These are phyloP conservation scores for Eucalyptus tenuipes DNA, from an alignment of 345 rosid genomes.

Conservation along the genomic window DNA sequence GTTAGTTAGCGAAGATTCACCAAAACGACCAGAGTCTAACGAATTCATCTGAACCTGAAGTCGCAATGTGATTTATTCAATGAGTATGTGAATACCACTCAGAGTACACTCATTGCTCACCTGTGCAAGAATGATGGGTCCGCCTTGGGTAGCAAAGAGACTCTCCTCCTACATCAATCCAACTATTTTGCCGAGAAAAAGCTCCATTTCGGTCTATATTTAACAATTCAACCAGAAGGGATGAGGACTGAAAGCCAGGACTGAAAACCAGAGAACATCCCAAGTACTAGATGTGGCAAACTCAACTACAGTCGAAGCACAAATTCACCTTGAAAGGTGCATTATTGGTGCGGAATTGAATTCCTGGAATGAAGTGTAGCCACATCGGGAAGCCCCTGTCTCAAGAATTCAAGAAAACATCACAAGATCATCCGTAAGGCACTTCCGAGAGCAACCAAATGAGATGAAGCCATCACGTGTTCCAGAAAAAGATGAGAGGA, in stretches of 20 bases:
- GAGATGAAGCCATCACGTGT: neutral
- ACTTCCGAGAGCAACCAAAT: neutral
- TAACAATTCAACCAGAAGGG: neutral
- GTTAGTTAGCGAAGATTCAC: neutral
- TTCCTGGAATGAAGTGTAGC: slow-evolving; percentile 67
- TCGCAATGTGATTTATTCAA: neutral
- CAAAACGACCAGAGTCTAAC: neutral
- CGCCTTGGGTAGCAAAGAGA: slow-evolving; percentile 61
- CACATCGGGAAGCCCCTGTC: slow-evolving; percentile 59
- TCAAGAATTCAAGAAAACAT: neutral
- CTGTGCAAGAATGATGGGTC: slow-evolving; percentile 67
- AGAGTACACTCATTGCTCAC: slow-evolving; percentile 1
- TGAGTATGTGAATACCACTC: neutral
- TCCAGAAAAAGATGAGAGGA: neutral
- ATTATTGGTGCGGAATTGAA: slow-evolving; percentile 56
- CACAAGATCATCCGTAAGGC: neutral
- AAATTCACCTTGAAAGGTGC: slow-evolving; percentile 27
- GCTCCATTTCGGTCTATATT: slow-evolving; percentile 34
- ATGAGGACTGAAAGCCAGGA: neutral
- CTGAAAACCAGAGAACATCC: neutral
- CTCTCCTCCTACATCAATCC: slow-evolving; percentile 38
- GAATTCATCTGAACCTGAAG: neutral
- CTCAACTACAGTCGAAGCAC: neutral
- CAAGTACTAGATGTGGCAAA: neutral
- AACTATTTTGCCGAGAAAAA: slow-evolving; percentile 39